Evolutionary conservation across 192 early-diverging fungal species (phyloP), one percentile per base, ranked within the genome.

Genomic region (Spinellus fusiger): DNA sequence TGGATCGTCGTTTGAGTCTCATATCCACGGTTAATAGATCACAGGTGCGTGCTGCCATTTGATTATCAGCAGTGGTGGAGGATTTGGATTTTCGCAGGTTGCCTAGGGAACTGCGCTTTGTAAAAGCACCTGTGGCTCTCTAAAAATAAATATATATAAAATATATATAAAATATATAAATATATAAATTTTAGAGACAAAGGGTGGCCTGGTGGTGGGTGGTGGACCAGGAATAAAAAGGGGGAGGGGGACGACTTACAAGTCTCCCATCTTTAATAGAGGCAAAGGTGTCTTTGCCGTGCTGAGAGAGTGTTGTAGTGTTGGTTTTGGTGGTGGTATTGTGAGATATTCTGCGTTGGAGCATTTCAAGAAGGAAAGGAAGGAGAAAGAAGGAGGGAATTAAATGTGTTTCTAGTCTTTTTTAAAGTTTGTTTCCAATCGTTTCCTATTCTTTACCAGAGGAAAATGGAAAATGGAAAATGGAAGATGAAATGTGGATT

Each of bases 1-100:
- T 71, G 0, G 69, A 71, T 29, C 69, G 56, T 44, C 69, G 62
- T 47, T 71, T 71, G 33, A 67, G 23, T 23, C 56, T 59, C 57
- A 67, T 60, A 13, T 67, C 59, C 28, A 67, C 50, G 4, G 31
- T 49, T 3, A 54, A 13, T 27, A 46, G 18, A 16, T 46, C 48
- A 46, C 29, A 25, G 10, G 38, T 49, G 25, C 52, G 35, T 6
- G 33, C 26, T 3, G 48, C 27, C 0, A 48, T 27, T 44, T 54
- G 56, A 27, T 59, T 38, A 34, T 67, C 65, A 10, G 56, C 65
- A 23, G 65, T 67, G 5, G 65, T 52, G 3, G 65, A 67, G 29
- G 65, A 67, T 54, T 67, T 67, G 3, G 65, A 67, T 47, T 61
- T 33, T 37, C 65, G 35, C 15, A 67, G 38, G 34, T 60, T 67